phyloP scores from a whole-genome alignment of 768 basidiomycete genomes.

The Tricholoma sp. region DNA sequence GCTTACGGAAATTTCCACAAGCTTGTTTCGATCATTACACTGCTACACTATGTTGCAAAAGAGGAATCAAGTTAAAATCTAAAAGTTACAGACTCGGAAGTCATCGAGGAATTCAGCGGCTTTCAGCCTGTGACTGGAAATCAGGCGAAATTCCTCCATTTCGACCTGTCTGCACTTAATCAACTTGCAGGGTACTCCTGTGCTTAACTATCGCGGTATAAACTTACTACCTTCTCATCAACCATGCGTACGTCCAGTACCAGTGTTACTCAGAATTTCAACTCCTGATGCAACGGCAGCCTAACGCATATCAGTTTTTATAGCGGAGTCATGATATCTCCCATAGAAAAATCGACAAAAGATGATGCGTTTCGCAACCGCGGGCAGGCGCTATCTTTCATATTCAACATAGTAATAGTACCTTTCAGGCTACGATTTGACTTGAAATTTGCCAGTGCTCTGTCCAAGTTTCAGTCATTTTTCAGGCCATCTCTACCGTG shows the following conservation, averaged over 20 bases:
- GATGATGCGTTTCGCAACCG: neutral
- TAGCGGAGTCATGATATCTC: constrained; percentile 41
- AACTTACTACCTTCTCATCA: neutral
- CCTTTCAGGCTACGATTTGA: constrained; percentile 48
- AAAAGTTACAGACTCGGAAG: neutral
- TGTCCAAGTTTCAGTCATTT: too few relatives aligned
- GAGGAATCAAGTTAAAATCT: neutral
- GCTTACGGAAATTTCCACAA: neutral
- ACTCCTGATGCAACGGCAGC: too few relatives aligned
- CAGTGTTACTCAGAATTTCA: too few relatives aligned
- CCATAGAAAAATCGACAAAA: constrained; percentile 36
- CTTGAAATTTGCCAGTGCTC: constrained; percentile 26
- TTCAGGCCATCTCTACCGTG: constrained; percentile 40
- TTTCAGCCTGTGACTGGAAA: neutral
- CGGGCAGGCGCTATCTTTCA: neutral
- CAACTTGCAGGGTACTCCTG: neutral
- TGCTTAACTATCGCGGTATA: neutral
- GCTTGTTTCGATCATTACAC: too few relatives aligned
- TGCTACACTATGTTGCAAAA: neutral
- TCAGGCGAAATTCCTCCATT: neutral
- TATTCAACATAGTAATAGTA: neutral
- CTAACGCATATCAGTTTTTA: constrained; percentile 9
- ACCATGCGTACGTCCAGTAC: neutral
- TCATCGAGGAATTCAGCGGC: neutral
- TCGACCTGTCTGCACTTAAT: neutral